A percentile compares a stretch with the other conserved stretches of the same genome.
Conservation (phyloP, 2,329 filamentous ascomycete species). For the Magnaporthiopsis poae region DNA sequence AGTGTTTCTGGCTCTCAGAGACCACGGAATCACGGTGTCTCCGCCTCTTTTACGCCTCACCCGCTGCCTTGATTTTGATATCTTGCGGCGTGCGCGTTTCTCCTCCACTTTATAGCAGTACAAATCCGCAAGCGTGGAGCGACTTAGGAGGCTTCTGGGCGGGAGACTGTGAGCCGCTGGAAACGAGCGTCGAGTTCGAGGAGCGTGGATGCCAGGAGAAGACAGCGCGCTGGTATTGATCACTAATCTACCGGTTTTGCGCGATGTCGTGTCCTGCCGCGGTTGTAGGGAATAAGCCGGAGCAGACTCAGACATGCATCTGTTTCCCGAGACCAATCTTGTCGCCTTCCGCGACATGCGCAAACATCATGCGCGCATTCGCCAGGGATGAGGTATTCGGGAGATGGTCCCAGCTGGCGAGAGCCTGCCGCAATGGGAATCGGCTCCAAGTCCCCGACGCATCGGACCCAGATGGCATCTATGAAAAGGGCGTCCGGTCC, state of each 20-base stretch:
- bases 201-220: too few species aligned
- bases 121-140: too few species aligned
- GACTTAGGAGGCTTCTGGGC: rapidly evolving
- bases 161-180: background rate
- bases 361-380: background rate
- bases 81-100: too few species aligned
- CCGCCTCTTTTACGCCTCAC: background rate
- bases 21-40: background rate
- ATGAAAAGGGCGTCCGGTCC: background rate
- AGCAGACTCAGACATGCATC: background rate
- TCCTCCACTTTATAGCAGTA: background rate
- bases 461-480: too few species aligned
- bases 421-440: too few species aligned
- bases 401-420: background rate
- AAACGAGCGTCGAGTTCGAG: background rate
- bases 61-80: background rate
- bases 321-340: background rate
- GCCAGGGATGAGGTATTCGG: background rate
- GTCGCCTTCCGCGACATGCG: too few species aligned
- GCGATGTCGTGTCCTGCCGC: background rate
- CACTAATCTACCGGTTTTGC: background rate
- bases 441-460: too few species aligned
- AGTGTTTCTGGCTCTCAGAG: background rate
- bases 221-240: background rate
- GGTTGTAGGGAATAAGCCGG: background rate